These are phyloP conservation scores for Oryza coarctata DNA, from an alignment of 176 grass and related monocot genomes.

Conservation along the genomic window DNA sequence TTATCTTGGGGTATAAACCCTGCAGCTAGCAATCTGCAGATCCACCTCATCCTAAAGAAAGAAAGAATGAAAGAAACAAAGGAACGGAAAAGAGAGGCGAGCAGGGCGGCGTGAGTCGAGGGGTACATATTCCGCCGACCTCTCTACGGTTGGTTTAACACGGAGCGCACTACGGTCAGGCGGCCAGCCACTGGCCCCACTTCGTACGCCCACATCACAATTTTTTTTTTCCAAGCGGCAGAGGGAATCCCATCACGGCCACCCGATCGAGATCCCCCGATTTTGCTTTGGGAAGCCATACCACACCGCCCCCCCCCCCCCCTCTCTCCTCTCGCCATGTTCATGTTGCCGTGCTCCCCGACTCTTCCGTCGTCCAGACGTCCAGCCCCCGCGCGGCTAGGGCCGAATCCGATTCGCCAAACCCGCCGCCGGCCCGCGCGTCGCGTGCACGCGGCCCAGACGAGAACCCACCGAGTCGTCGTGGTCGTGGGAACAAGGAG, in stretches of 20 bases:
- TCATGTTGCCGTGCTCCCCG: too few relatives aligned
- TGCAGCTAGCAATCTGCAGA: background rate
- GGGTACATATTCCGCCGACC: slow-evolving; percentile 27
- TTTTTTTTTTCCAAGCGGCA: background rate
- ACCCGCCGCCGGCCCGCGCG: too few relatives aligned
- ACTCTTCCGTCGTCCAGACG: too few relatives aligned
- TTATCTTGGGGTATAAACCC: slow-evolving; percentile 41
- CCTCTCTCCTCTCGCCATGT: too few relatives aligned
- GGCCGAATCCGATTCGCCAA: slow-evolving; percentile 20
- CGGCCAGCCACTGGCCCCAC: background rate
- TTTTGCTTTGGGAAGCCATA: too few relatives aligned
- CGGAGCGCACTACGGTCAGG: slow-evolving; percentile 30
- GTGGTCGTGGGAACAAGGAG: background rate
- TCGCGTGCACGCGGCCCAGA: background rate
- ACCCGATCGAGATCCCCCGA: too few relatives aligned
- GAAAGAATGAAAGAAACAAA: background rate
- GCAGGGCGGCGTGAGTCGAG: background rate
- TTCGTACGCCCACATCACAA: background rate
- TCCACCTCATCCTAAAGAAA: slow-evolving; percentile 2
- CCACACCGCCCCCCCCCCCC: too few relatives aligned
- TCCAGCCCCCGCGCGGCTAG: background rate
- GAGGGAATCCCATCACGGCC: slow-evolving; percentile 10
- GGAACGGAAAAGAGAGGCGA: background rate
- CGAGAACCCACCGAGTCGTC: too few relatives aligned
- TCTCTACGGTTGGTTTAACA: background rate